Base-by-base conservation (phyloP, 148 eudicot species). In the Nepenthes mirabilis region DNA sequence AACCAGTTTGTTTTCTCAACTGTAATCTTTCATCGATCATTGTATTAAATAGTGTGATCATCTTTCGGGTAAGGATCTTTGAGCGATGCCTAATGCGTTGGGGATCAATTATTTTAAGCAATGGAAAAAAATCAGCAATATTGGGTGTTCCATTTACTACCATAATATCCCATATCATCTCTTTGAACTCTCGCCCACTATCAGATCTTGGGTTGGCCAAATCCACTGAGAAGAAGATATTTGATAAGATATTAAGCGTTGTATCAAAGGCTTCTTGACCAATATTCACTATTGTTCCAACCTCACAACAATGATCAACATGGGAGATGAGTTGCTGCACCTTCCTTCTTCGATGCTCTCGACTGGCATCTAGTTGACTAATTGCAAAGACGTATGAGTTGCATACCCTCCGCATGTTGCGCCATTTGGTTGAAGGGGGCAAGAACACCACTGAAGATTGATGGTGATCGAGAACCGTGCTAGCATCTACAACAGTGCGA, bases 81-180 rank as follows among this genome's bases (percentile, higher is more conserved):
- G 43, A 51, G 14, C 45, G 63, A 0, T 61, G 33, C 51, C 35
- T 37, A 9, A 66, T 14, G 11, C 70, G 63, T 23, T 66, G 70
- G 8, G 61, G 61, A 34, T 66, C 70, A 6, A 66, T 5, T 36
- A 43, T 1, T 57, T 43, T 6, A 2, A 59, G 47, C 9, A 52
- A n/a, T 47, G 63, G 63, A 43, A 58, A 66, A 35, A 49, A 58
- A 40, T 66, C 70, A 6, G 58, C 55, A 23, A 58, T 13, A 40
- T 66, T 66, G 9, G 60, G 61, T 47, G 58, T 66, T 11, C 57
- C 62, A 2, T 40, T 47, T 2, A 51, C 63, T 37, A 47, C 63
- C 32, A 59, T 33, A 34, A 66, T 51, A 13, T n/a, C 35, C 63
- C 63, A 66, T 6, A 58, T 50, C 33, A 52, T 2, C 33, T 58